These are phyloP conservation scores for Chaetomium fimeti DNA, from an alignment of 495 filamentous ascomycete species.

Conservation along the genomic window DNA sequence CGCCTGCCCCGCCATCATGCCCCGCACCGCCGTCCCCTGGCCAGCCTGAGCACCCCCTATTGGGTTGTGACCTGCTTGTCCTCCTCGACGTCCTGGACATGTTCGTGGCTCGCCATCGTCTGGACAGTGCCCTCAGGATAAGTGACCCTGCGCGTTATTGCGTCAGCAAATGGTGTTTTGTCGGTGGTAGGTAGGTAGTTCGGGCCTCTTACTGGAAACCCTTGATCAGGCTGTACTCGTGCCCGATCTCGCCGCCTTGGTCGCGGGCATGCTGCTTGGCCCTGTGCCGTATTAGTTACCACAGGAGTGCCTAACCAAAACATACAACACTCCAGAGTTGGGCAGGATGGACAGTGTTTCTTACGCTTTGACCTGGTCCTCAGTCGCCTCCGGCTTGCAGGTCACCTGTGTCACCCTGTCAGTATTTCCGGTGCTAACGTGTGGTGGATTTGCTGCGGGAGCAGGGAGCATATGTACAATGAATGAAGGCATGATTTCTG, in stretches of 20 bases:
- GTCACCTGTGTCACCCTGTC: conserved; percentile 60
- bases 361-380: conserved; percentile 63
- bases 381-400: conserved; percentile 62
- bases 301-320: background rate
- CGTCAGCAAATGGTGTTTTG: background rate
- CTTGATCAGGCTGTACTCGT: conserved; percentile 83
- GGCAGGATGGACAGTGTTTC: conserved; percentile 10
- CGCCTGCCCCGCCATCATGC: conserved; percentile 24
- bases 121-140: conserved; percentile 64
- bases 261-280: conserved; percentile 67
- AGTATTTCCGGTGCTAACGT: background rate
- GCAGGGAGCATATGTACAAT: conserved; percentile 53
- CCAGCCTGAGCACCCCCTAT: conserved; percentile 39
- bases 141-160: conserved; percentile 57
- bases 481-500: conserved; percentile 64
- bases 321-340: background rate
- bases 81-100: conserved; percentile 69
- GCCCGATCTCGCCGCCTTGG: conserved; percentile 76
- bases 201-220: conserved; percentile 74
- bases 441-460: background rate
- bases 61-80: conserved; percentile 72
- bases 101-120: conserved; percentile 61
- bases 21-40: conserved; percentile 17
- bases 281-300: conserved; percentile 41
- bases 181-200: background rate